Evolutionary conservation across 75 land plant species (phyloP).

Genomic region (Isoetes taiwanensis): DNA sequence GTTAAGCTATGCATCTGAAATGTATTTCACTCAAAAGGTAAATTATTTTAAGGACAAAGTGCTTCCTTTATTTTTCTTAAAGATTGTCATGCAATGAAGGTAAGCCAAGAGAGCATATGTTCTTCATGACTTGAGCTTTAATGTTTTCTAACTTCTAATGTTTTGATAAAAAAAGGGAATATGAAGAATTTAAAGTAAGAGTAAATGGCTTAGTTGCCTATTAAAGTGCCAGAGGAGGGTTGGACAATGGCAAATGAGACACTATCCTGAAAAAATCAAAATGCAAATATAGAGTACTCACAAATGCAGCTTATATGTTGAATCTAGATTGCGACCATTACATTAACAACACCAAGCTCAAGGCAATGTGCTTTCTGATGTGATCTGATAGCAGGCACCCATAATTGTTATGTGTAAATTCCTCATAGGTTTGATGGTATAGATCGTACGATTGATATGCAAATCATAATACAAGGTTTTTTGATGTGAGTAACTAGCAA

Average conservation of each 20-base stretch:
- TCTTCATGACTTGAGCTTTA: not conserved
- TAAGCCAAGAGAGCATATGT: slow-evolving; percentile 10
- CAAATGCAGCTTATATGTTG: not conserved
- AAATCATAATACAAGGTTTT: not conserved
- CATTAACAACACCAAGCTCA: slow-evolving; percentile 1
- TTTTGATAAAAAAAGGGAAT: not conserved
- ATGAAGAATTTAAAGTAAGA: slow-evolving; percentile 3
- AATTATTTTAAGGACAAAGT: slow-evolving; percentile 6
- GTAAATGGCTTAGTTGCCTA: not conserved
- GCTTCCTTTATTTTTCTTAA: not conserved
- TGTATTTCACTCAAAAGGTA: slow-evolving; percentile 3
- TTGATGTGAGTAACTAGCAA: not conserved
- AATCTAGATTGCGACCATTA: slow-evolving; percentile 5
- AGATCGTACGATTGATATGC: not conserved
- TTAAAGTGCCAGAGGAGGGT: slow-evolving; percentile 1
- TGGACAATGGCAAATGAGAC: slow-evolving; percentile 3
- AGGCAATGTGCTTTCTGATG: slow-evolving; percentile 4
- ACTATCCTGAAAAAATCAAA: slow-evolving; percentile 1
- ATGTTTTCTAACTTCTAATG: too few relatives aligned
- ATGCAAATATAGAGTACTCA: not conserved
- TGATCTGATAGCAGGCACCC: not conserved
- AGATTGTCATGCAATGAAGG: slow-evolving; percentile 7
- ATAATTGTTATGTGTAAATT: not conserved
- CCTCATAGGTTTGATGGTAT: slow-evolving; percentile 4
- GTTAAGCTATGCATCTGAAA: not conserved